These are phyloP conservation scores for Mortierella sp. DNA, from an alignment of 371 early-diverging fungal species.

Conservation along the genomic window DNA sequence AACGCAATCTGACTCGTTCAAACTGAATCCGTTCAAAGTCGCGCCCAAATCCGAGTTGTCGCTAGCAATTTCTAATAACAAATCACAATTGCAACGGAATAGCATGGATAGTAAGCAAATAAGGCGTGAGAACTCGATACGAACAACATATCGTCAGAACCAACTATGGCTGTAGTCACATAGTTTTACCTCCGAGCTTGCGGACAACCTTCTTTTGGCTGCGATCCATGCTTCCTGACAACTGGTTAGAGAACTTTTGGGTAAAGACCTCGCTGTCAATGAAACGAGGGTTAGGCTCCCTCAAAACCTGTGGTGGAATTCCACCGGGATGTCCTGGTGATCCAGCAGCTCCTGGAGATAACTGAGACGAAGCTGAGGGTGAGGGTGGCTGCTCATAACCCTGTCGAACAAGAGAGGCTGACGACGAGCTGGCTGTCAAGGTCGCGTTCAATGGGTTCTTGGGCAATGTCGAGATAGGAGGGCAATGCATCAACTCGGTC, in stretches of 20 bases:
- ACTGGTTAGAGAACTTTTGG: slow-evolving; percentile 72
- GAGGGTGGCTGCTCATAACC: slow-evolving; percentile 52
- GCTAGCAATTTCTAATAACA: slow-evolving; percentile 65
- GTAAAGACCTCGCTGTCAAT: slow-evolving; percentile 80
- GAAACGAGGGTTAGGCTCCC: slow-evolving; percentile 75
- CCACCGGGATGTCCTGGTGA: slow-evolving; percentile 16
- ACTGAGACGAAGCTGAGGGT: slow-evolving; percentile 57
- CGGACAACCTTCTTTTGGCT: slow-evolving; percentile 70
- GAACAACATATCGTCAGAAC: background rate
- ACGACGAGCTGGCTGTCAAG: slow-evolving; percentile 44
- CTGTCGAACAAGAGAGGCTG: slow-evolving; percentile 34
- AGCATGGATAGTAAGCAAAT: background rate
- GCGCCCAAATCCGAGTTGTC: slow-evolving; percentile 94
- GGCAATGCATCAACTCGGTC: slow-evolving; percentile 80
- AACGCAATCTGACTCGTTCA: slow-evolving; percentile 75
- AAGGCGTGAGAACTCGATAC: background rate
- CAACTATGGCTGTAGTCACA: background rate
- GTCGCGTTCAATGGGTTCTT: slow-evolving; percentile 70
- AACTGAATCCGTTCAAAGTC: slow-evolving; percentile 93
- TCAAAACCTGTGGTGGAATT: slow-evolving; percentile 32
- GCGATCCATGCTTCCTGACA: slow-evolving; percentile 71
- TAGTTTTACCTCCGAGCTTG: slow-evolving; percentile 66
- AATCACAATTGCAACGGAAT: background rate
- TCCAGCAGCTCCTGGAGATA: slow-evolving; percentile 57
- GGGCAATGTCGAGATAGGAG: slow-evolving; percentile 72